A percentile compares a stretch with the other conserved stretches of the same genome.
Conservation (phyloP, 305 asterid species). For the Fraxinus angustifolia region DNA sequence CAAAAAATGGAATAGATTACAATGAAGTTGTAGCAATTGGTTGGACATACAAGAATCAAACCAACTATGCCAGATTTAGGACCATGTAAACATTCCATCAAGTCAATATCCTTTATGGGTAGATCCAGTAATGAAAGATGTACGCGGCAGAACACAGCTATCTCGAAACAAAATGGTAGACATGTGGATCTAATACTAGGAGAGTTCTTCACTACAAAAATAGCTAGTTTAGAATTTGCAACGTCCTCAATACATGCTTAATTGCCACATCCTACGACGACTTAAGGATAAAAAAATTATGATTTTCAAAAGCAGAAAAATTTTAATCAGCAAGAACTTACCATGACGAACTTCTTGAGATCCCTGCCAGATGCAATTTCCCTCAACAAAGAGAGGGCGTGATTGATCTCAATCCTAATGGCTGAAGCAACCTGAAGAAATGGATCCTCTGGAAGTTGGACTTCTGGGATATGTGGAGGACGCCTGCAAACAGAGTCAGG, state of each 20-base stretch:
- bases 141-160: not conserved
- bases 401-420: conserved; percentile 56
- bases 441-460: conserved; percentile 61
- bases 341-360: conserved; percentile 74
- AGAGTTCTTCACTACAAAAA: not conserved
- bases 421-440: conserved; percentile 59
- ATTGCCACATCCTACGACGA: not conserved
- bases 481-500: conserved; percentile 38
- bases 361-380: conserved; percentile 79
- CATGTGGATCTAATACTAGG: not conserved
- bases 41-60: not conserved
- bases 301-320: not conserved
- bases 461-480: conserved; percentile 73
- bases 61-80: not conserved
- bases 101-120: not conserved
- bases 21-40: not conserved
- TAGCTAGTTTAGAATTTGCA: not conserved
- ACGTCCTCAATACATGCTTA: not conserved
- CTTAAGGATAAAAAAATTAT: not conserved
- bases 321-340: conserved; percentile 28
- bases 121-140: not conserved
- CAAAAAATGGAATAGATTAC: not conserved
- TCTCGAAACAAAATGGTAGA: not conserved
- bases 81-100: not conserved
- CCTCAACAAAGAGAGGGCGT: conserved; percentile 47